A percentile compares a stretch with the other conserved stretches of the same genome.
Evolutionary conservation across 2,329 filamentous ascomycete species (phyloP).

Genomic region (Paraphoma sp.): DNA sequence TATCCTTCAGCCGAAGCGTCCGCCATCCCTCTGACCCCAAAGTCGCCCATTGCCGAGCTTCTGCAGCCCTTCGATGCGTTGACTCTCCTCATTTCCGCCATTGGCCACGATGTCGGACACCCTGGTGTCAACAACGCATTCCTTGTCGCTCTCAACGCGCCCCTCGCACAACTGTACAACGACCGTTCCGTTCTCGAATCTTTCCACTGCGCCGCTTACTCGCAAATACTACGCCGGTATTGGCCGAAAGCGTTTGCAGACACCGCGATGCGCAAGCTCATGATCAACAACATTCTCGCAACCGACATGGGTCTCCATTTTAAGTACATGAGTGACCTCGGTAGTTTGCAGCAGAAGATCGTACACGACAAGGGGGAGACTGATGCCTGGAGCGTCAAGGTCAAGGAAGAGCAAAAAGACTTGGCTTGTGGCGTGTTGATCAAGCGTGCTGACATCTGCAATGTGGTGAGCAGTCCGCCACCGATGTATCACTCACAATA

Average conservation of each 20-base stretch:
- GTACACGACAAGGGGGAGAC: constrained; percentile 67
- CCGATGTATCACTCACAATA: not conserved
- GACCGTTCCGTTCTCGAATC: constrained; percentile 96
- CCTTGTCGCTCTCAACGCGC: constrained; percentile 87
- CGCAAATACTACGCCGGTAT: constrained; percentile 89
- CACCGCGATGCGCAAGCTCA: constrained; percentile 79
- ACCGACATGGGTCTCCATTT: constrained; percentile 98
- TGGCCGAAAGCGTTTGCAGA: constrained; percentile 87
- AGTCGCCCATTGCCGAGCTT: constrained; percentile 73
- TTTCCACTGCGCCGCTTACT: constrained; percentile 96
- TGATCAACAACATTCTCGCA: constrained; percentile 97
- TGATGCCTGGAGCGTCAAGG: constrained; percentile 78
- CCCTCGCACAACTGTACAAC: constrained; percentile 93
- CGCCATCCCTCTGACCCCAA: constrained; percentile 45
- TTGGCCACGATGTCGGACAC: constrained; percentile 96
- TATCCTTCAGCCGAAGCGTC: constrained; percentile 58
- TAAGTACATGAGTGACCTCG: constrained; percentile 91
- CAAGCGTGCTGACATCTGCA: constrained; percentile 98
- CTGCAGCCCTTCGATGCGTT: constrained; percentile 88
- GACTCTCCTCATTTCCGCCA: constrained; percentile 90
- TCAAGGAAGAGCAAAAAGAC: constrained; percentile 76
- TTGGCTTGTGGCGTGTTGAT: constrained; percentile 90
- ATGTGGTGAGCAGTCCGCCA: constrained; percentile 75
- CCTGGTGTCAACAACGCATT: constrained; percentile 99
- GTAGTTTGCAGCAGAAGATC: constrained; percentile 80